Conservation (phyloP, 352 stramenopile genomes). For the Elongisporangium anandrum region DNA sequence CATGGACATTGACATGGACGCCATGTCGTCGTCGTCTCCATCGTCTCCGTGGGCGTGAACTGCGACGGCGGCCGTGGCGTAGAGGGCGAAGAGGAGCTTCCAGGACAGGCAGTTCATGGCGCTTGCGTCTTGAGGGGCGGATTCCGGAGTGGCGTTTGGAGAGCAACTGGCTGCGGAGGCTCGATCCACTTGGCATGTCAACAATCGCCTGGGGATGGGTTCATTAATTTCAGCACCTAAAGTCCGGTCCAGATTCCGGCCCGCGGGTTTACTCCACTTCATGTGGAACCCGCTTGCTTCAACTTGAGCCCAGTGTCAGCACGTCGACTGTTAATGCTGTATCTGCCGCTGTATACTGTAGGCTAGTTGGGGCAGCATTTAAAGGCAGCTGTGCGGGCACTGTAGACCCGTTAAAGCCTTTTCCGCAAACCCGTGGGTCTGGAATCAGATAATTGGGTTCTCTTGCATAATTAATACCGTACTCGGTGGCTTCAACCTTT, state of each 20-base stretch:
- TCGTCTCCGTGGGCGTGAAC: neutral
- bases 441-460: neutral
- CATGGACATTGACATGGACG: constrained; percentile 1
- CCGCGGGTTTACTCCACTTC: neutral
- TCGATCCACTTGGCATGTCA: neutral
- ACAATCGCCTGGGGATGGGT: neutral
- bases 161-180: neutral
- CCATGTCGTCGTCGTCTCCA: constrained; percentile 1
- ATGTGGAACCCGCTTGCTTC: too few species aligned
- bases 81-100: constrained; percentile 2
- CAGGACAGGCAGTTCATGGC: neutral
- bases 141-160: neutral
- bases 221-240: neutral
- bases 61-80: neutral
- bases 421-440: neutral
- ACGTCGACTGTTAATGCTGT: too few species aligned
- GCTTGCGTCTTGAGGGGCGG: neutral
- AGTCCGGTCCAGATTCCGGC: neutral
- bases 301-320: too few species aligned
- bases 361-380: too few species aligned
- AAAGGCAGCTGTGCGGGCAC: too few species aligned
- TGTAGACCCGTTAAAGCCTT: neutral
- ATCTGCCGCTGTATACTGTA: too few species aligned
- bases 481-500: neutral
- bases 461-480: neutral